phyloP scores from a whole-genome alignment of 108 stramenopile genomes.

The Skeletonema potamos region DNA sequence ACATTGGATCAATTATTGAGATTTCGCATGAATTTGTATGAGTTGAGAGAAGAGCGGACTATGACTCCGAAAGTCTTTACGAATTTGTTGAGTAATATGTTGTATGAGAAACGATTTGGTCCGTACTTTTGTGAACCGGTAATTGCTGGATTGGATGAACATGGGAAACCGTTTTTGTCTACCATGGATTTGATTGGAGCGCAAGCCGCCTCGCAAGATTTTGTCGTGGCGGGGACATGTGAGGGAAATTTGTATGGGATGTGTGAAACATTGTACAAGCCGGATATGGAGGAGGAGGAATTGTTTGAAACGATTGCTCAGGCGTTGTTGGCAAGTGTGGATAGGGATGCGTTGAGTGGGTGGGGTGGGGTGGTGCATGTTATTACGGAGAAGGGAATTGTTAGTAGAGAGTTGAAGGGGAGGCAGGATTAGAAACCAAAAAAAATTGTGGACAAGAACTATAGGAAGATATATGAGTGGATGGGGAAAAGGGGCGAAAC shows the following conservation, averaged over 20 bases:
- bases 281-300: constrained; percentile 93
- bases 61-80: constrained; percentile 94
- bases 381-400: constrained; percentile 88
- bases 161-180: constrained; percentile 87
- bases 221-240: constrained; percentile 97
- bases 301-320: constrained; percentile 98
- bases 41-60: constrained; percentile 93
- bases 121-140: constrained; percentile 98
- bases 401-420: constrained; percentile 88
- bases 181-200: constrained; percentile 98
- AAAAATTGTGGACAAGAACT: too few species aligned
- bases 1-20: constrained; percentile 84
- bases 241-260: constrained; percentile 97
- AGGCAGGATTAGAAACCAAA: constrained; percentile 90
- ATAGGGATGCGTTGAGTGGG: constrained; percentile 96
- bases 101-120: constrained; percentile 98
- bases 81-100: constrained; percentile 82
- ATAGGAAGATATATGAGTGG: neutral
- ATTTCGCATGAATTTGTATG: constrained; percentile 92
- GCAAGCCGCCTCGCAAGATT: constrained; percentile 86
- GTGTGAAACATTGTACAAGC: constrained; percentile 97
- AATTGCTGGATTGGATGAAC: constrained; percentile 93
- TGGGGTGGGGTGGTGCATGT: constrained; percentile 99
- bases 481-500: neutral
- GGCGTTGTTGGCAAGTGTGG: constrained; percentile 93